Evolutionary conservation across 2,329 filamentous ascomycete genomes (phyloP).

Genomic region (Neoscytalidium dimidiatum): DNA sequence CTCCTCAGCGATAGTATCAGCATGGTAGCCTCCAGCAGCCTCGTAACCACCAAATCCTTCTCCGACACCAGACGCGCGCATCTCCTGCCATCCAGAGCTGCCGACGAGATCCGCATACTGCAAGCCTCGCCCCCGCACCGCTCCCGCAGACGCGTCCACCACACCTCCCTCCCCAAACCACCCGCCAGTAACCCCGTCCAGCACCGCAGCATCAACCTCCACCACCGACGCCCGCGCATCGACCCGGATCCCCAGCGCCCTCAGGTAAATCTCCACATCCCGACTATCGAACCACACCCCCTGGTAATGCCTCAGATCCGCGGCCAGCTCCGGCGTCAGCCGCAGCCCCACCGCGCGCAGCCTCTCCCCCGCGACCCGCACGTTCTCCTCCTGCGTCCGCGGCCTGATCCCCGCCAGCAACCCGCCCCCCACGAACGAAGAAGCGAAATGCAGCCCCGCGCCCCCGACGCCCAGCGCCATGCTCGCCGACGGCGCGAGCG

Average conservation of each 20-base stretch:
- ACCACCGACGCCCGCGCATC: slow-evolving; percentile 65
- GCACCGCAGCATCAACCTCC: slow-evolving; percentile 44
- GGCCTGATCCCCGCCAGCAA: neutral
- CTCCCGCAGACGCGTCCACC: no score
- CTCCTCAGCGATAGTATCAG: no score
- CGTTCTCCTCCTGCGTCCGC: neutral
- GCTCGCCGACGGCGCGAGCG: slow-evolving; percentile 54
- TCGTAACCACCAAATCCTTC: neutral
- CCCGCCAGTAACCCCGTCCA: slow-evolving; percentile 29
- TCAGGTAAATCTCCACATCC: slow-evolving; percentile 75
- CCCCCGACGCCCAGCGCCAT: slow-evolving; percentile 60
- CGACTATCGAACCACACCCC: slow-evolving; percentile 76
- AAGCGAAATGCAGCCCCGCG: neutral
- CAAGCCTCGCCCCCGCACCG: neutral
- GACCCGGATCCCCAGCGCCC: slow-evolving; percentile 61
- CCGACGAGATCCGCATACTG: no score
- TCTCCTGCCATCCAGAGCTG: no score
- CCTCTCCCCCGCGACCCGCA: no score
- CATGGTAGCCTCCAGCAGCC: neutral
- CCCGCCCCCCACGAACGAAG: neutral
- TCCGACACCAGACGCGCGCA: neutral
- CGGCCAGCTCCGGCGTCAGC: slow-evolving; percentile 28
- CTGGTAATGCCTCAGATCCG: slow-evolving; percentile 64
- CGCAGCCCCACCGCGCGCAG: neutral
- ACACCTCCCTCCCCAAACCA: neutral